phyloP scores from a whole-genome alignment of 2,329 filamentous ascomycete species.

The Nannizziopsis arthrosporioides region DNA sequence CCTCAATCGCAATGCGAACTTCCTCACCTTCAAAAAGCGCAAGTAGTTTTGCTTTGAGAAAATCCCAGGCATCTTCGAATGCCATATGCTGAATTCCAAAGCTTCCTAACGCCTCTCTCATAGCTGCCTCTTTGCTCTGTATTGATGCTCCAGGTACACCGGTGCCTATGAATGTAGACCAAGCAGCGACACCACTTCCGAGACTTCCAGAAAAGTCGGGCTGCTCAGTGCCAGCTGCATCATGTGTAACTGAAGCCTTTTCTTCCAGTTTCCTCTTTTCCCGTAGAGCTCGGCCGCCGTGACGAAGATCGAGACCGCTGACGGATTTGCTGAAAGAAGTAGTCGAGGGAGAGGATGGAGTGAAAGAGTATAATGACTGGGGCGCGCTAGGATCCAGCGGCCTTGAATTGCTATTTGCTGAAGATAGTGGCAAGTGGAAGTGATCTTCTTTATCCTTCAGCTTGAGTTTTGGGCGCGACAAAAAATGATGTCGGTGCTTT shows the following conservation, averaged over 20 bases:
- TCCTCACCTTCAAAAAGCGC: conserved; percentile 56
- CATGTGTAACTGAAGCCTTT: conserved; percentile 20
- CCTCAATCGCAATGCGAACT: conserved; percentile 52
- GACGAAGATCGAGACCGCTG: conserved; percentile 65
- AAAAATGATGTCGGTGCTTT: conserved; percentile 48
- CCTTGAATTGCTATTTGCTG: conserved; percentile 53
- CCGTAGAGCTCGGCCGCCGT: conserved; percentile 61
- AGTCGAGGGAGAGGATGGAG: conserved; percentile 50
- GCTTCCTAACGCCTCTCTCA: conserved; percentile 34
- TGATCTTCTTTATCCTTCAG: conserved; percentile 51
- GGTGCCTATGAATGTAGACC: conserved; percentile 25
- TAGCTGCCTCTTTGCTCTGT: conserved; percentile 24
- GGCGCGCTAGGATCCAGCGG: conserved; percentile 52
- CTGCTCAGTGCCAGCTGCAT: conserved; percentile 21
- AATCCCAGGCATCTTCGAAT: conserved; percentile 54
- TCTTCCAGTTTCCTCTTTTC: conserved; percentile 73
- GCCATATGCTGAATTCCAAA: conserved; percentile 60
- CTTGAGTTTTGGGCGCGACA: conserved; percentile 55
- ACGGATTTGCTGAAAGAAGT: conserved; percentile 66
- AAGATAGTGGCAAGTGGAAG: conserved; percentile 47
- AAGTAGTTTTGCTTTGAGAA: conserved; percentile 51
- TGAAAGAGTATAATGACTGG: conserved; percentile 54
- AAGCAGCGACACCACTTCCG: conserved; percentile 19
- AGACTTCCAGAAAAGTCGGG: conserved; percentile 25
- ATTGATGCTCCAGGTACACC: conserved; percentile 20